Evolutionary conservation across 1,284 basidiomycete genomes (phyloP).

Genomic region (Ceratobasidium sp.): DNA sequence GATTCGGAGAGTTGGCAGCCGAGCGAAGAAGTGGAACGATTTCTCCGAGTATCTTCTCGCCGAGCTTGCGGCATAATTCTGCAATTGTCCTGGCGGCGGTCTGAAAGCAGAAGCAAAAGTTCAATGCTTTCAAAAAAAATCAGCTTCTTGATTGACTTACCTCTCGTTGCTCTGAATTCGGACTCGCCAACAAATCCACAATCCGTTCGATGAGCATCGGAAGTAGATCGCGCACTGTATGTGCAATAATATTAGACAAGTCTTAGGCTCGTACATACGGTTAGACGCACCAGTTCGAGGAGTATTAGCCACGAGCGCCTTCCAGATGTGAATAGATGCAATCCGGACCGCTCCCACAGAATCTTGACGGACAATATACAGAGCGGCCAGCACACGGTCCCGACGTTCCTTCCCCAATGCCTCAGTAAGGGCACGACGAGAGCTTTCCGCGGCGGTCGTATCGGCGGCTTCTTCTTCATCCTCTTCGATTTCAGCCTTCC

Average conservation of each 20-base stretch:
- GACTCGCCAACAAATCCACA: constrained; percentile 80
- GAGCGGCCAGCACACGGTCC: constrained; percentile 89
- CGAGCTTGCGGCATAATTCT: constrained; percentile 96
- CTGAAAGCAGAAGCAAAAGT: constrained; percentile 60
- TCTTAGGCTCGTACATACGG: constrained; percentile 1
- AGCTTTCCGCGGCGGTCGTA: constrained; percentile 76
- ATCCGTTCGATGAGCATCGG: constrained; percentile 86
- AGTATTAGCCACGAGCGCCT: constrained; percentile 94
- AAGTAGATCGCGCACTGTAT: constrained; percentile 90
- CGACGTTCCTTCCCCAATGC: constrained; percentile 90
- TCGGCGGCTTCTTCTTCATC: constrained; percentile 74
- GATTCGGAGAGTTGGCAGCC: constrained; percentile 77
- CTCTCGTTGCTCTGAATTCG: constrained; percentile 91
- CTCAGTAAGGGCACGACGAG: constrained; percentile 87
- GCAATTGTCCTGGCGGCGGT: constrained; percentile 87
- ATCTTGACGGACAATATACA: constrained; percentile 96
- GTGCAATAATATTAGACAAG: constrained; percentile 48
- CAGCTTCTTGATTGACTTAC: too few relatives aligned
- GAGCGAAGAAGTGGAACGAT: constrained; percentile 82
- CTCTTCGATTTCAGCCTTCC: constrained; percentile 88
- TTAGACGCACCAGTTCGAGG: constrained; percentile 75
- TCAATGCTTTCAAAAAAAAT: neutral
- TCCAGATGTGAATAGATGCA: constrained; percentile 97
- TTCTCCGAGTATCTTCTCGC: constrained; percentile 91
- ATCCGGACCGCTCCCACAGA: constrained; percentile 90